Evolutionary conservation across 495 filamentous ascomycete species (phyloP).

Genomic region (Penicillium cataractarum): DNA sequence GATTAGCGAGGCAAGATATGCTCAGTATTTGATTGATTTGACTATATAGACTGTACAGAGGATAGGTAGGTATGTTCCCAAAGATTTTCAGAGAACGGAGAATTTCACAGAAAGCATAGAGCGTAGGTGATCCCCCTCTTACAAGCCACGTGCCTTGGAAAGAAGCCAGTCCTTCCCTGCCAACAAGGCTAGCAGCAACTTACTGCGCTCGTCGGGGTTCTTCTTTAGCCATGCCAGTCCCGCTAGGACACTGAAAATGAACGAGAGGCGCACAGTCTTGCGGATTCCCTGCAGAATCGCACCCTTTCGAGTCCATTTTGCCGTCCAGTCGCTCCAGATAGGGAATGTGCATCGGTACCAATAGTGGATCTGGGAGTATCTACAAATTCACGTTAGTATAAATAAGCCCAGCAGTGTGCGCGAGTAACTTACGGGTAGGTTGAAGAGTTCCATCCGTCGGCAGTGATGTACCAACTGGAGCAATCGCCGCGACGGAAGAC

Average conservation of each 20-base stretch:
- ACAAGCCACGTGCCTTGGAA: not conserved
- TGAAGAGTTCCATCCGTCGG: constrained; percentile 61
- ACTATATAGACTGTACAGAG: too few relatives aligned
- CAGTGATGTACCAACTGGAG: constrained; percentile 59
- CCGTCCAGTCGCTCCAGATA: constrained; percentile 57
- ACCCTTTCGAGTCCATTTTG: constrained; percentile 54
- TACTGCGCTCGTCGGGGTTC: constrained; percentile 18
- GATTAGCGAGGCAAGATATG: not conserved
- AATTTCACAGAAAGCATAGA: not conserved
- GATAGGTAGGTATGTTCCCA: not conserved
- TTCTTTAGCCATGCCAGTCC: constrained; percentile 24
- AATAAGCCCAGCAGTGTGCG: not conserved
- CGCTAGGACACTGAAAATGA: constrained; percentile 24
- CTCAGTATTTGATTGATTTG: not conserved
- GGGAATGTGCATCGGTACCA: constrained; percentile 57
- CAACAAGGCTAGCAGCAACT: constrained; percentile 20
- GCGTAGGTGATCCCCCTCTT: not conserved
- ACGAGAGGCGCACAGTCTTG: constrained; percentile 19
- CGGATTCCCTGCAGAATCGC: constrained; percentile 28
- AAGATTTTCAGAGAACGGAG: not conserved
- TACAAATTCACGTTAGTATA: constrained; percentile 15
- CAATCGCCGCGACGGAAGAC: constrained; percentile 58
- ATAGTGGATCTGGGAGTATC: constrained; percentile 56
- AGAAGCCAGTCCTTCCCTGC: constrained; percentile 22
- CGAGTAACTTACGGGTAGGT: constrained; percentile 57